phyloP scores from a whole-genome alignment of 331 rosid species.

The Dryas integrifolia region DNA sequence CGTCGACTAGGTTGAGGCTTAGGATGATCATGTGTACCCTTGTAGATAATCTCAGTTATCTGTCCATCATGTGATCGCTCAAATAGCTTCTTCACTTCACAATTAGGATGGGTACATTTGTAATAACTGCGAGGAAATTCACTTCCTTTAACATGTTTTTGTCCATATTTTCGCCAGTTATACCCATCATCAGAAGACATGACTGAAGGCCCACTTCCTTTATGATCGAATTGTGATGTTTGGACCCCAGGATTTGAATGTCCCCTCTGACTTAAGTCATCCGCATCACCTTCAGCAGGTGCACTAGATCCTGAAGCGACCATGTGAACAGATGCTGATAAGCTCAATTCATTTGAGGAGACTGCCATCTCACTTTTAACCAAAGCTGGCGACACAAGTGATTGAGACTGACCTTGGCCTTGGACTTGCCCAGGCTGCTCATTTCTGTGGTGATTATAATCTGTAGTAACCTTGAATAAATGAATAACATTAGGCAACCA shows the following conservation, averaged over 20 bases:
- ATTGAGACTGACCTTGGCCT: constrained; percentile 47
- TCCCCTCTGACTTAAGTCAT: constrained; percentile 55
- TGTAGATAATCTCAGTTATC: constrained; percentile 87
- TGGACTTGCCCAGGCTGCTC: constrained; percentile 58
- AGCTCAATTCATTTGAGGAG: constrained; percentile 56
- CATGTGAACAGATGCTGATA: constrained; percentile 50
- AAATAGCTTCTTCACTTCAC: constrained; percentile 94
- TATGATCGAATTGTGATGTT: constrained; percentile 50
- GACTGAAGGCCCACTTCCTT: constrained; percentile 55
- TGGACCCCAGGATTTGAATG: constrained; percentile 47
- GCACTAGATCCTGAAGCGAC: constrained; percentile 48
- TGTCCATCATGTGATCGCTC: constrained; percentile 93
- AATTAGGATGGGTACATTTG: constrained; percentile 93
- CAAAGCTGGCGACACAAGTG: constrained; percentile 46
- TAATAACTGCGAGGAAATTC: constrained; percentile 98
- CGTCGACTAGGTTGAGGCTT: constrained; percentile 92
- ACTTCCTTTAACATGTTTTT: constrained; percentile 92
- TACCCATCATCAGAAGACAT: constrained; percentile 80
- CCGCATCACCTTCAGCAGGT: constrained; percentile 53
- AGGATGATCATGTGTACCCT: constrained; percentile 95
- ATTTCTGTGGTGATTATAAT: constrained; percentile 43
- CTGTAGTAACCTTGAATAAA: constrained; percentile 75
- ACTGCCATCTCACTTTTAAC: constrained; percentile 61
- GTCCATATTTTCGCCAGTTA: constrained; percentile 95
- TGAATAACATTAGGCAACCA: constrained; percentile 38